Evolutionary conservation across 2,329 filamentous ascomycete genomes (phyloP).

Genomic region (Talaromyces marneffei): DNA sequence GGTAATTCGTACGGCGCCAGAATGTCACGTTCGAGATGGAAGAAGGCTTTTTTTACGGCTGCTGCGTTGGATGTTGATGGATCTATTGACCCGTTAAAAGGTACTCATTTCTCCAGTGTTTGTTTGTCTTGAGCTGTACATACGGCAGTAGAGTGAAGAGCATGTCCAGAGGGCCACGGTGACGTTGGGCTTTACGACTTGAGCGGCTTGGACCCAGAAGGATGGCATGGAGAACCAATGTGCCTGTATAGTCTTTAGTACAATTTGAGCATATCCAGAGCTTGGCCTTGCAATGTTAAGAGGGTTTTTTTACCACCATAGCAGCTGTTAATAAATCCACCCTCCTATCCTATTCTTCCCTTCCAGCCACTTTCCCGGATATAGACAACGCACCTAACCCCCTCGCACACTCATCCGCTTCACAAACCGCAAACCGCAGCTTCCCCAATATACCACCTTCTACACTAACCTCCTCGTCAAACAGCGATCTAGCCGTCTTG

Average conservation of each 20-base stretch:
- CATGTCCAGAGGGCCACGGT: constrained; percentile 49
- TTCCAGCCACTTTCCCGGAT: neutral
- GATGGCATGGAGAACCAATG: constrained; percentile 54
- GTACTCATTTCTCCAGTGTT: neutral
- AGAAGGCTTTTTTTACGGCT: constrained; percentile 40
- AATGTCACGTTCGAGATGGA: constrained; percentile 32
- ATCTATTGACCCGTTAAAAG: constrained; percentile 10
- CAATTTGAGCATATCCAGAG: neutral
- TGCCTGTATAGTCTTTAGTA: constrained; percentile 25
- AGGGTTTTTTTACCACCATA: constrained; percentile 30
- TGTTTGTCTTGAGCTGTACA: neutral
- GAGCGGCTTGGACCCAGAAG: constrained; percentile 47
- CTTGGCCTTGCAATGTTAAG: neutral
- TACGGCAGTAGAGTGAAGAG: constrained; percentile 17
- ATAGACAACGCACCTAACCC: constrained; percentile 19
- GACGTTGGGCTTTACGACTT: constrained; percentile 47
- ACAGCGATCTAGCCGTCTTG: constrained; percentile 32
- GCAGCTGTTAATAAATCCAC: constrained; percentile 49
- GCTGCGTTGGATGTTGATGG: constrained; percentile 35
- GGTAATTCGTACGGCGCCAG: constrained; percentile 37
- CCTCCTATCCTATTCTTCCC: constrained; percentile 1
- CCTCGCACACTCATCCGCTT: constrained; percentile 35
- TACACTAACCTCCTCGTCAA: constrained; percentile 24
- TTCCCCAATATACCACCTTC: constrained; percentile 26
- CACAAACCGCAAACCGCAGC: constrained; percentile 35